phyloP scores from a whole-genome alignment of 495 filamentous ascomycete genomes.

The Trichoderma asperelloides region DNA sequence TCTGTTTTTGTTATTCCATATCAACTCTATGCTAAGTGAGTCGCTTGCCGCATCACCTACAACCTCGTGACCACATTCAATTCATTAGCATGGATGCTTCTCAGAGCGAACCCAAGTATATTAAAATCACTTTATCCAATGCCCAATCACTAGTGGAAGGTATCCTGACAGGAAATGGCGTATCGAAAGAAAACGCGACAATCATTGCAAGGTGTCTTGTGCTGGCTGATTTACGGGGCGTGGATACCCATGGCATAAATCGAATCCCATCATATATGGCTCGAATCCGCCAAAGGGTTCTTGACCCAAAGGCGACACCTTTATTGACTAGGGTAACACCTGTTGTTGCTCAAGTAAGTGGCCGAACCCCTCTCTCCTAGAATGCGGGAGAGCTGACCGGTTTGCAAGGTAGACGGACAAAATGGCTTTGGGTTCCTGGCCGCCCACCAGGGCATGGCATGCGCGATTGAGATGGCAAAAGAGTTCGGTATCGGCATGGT shows the following conservation, averaged over 20 bases:
- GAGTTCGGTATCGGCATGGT: slow-evolving; percentile 64
- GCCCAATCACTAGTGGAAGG: not conserved
- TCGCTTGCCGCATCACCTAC: not conserved
- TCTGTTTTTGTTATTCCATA: not conserved
- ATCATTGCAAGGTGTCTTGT: slow-evolving; percentile 55
- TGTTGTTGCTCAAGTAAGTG: slow-evolving; percentile 41
- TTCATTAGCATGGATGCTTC: not conserved
- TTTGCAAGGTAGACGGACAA: slow-evolving; percentile 44
- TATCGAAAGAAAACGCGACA: slow-evolving; percentile 43
- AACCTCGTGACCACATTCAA: not conserved
- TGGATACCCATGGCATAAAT: slow-evolving; percentile 70
- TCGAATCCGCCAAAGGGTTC: slow-evolving; percentile 54
- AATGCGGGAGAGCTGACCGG: not conserved
- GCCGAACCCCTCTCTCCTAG: not conserved
- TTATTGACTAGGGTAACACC: slow-evolving; percentile 51
- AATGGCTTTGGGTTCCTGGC: slow-evolving; percentile 68
- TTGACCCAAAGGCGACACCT: slow-evolving; percentile 49
- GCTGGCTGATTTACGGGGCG: slow-evolving; percentile 63
- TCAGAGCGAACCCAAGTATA: not conserved
- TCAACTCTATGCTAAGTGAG: not conserved
- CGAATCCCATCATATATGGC: slow-evolving; percentile 66
- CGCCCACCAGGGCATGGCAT: slow-evolving; percentile 52
- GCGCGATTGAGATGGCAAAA: slow-evolving; percentile 55
- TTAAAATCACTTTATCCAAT: not conserved
- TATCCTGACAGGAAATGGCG: slow-evolving; percentile 49